Base-by-base conservation (phyloP, 768 basidiomycete species). In the Rhodotorula babjevae region DNA sequence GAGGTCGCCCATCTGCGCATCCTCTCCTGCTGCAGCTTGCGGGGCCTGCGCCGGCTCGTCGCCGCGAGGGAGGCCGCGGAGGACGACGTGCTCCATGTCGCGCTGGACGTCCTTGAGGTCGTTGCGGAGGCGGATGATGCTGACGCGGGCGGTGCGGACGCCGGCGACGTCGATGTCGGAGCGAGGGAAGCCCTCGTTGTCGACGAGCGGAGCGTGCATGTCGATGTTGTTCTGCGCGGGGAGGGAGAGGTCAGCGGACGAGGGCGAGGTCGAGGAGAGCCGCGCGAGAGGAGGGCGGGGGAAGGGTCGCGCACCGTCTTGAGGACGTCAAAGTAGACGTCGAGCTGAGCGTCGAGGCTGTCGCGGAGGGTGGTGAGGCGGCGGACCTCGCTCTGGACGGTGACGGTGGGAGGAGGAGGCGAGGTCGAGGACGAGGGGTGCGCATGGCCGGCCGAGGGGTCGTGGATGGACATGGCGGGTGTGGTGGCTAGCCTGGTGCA, bases 161-260 rank as follows among this genome's bases (percentile, higher is more conserved):
- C 89, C 87, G 79, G 87, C 91, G 27, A 95, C 91, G 69, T 84
- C 83, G 72, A 97, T 85, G 81, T 95, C 83, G 23, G 87, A 87
- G 23, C 92, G 85, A 1, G 94, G 94, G 81, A 92, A 97, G 14
- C 95, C 95, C 64, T 96, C 90, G 1, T 83, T 73, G 79, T 96
- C 93, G 60, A 96, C 86, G 47, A 97, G 86, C 0, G 91, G 87
- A 0, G 89, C 86, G 36, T 86, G 82, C 83, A 92, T 86, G 4
- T 85, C 87, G 46, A 85, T 85, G 55, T 84, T 82, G 77, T 91
- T 89, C 62, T 76, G 47, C 16, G 23, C 1, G 49, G 36, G 36
- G 36, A 36, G 36, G 5, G 36, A 36, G 36, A 9, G 36, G 36
- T n/a, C n/a, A n/a, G n/a, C 4, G 36, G 36, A 36, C 36, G 36